Evolutionary conservation across 768 basidiomycete species (phyloP).

Genomic region (Megacollybia marginata): DNA sequence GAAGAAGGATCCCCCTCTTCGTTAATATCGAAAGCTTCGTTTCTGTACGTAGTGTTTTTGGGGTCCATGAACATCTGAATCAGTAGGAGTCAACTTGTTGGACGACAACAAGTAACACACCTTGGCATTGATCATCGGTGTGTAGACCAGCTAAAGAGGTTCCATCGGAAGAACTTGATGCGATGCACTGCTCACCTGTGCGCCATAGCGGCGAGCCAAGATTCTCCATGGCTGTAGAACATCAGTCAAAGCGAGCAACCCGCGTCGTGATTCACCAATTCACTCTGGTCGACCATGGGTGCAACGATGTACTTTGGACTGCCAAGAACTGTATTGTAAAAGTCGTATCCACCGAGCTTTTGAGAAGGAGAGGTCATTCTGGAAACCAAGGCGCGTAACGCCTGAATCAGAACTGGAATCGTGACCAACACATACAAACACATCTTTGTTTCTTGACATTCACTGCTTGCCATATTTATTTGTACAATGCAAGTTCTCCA

Average conservation of each 20-base stretch:
- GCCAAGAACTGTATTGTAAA: constrained; percentile 72
- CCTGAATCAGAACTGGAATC: not conserved
- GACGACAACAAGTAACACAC: too few relatives aligned
- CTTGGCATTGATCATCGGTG: constrained; percentile 98
- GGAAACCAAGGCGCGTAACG: not conserved
- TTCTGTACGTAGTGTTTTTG: constrained; percentile 45
- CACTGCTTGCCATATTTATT: not conserved
- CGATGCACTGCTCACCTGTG: constrained; percentile 43
- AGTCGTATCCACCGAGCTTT: constrained; percentile 73
- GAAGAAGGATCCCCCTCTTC: constrained; percentile 75
- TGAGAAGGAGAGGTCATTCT: not conserved
- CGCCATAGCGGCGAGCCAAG: constrained; percentile 76
- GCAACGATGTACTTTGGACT: constrained; percentile 88
- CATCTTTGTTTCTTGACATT: not conserved
- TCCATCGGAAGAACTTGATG: not conserved
- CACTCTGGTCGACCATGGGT: constrained; percentile 98
- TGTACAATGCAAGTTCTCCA: not conserved
- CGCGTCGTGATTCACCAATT: constrained; percentile 56
- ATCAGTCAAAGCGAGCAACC: not conserved
- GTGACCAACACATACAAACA: not conserved
- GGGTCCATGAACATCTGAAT: constrained; percentile 46
- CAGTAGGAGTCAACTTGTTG: too few relatives aligned
- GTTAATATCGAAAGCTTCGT: constrained; percentile 62
- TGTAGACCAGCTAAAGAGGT: constrained; percentile 66
- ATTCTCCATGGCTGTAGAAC: constrained; percentile 71